phyloP scores from a whole-genome alignment of 345 rosid genomes.

The Arabis hirsuta region DNA sequence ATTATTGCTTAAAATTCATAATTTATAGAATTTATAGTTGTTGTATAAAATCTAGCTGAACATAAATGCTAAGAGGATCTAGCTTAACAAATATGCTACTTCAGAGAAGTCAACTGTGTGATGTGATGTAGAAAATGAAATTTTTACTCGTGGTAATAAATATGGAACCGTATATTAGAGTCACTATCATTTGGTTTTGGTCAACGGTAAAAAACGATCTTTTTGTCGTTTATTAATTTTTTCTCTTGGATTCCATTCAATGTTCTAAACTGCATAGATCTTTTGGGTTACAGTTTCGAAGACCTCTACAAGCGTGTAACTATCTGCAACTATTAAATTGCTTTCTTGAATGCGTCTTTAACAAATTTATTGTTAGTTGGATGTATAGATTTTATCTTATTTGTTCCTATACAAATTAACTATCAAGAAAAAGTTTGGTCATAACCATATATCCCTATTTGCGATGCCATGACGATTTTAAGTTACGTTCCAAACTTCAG shows the following conservation, averaged over 20 bases:
- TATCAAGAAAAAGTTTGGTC: neutral
- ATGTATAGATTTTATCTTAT: neutral
- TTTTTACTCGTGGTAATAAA: conserved; percentile 20
- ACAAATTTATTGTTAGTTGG: conserved; percentile 39
- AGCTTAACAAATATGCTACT: neutral
- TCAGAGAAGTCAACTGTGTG: neutral
- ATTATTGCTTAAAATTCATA: too few relatives aligned
- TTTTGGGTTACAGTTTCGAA: conserved; percentile 43
- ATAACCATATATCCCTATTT: neutral
- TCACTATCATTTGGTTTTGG: neutral
- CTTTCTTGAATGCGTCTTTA: conserved; percentile 44
- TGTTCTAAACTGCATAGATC: conserved; percentile 43
- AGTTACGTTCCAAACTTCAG: neutral
- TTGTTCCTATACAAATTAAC: neutral
- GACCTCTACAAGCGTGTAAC: conserved; percentile 47
- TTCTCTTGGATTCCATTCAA: conserved; percentile 42
- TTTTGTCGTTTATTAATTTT: conserved; percentile 37
- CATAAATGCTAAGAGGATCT: too few relatives aligned
- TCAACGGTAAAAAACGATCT: conserved; percentile 15
- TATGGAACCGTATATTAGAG: conserved; percentile 10
- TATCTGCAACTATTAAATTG: conserved; percentile 43
- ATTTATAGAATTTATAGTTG: too few relatives aligned
- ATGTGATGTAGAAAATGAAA: conserved; percentile 9
- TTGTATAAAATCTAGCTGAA: too few relatives aligned
- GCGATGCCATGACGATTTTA: neutral